Evolutionary conservation across 257 asterid genomes (phyloP).

Genomic region (Plantago ovata): DNA sequence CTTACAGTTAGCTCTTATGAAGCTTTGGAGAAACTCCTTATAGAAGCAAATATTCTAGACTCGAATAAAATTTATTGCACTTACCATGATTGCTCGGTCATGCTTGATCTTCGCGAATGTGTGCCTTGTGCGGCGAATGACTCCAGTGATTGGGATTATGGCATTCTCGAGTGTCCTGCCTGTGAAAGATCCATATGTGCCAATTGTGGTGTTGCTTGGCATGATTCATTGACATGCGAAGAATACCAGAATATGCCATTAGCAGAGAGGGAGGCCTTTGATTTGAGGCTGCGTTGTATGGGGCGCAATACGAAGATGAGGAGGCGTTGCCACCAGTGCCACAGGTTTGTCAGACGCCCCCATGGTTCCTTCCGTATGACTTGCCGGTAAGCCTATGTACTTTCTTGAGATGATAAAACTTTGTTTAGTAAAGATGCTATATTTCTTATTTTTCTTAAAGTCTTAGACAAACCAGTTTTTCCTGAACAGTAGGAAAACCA

Average conservation of each 20-base stretch:
- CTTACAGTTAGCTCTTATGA: conserved; percentile 70
- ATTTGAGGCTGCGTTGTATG: conserved; percentile 41
- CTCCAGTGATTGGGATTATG: conserved; percentile 46
- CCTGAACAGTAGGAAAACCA: too few species aligned
- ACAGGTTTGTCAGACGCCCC: conserved; percentile 59
- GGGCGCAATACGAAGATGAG: conserved; percentile 49
- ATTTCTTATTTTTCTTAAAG: too few species aligned
- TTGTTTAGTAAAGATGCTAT: not conserved
- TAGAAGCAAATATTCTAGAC: conserved; percentile 38
- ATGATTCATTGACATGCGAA: conserved; percentile 74
- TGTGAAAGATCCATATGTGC: conserved; percentile 70
- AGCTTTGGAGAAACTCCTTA: conserved; percentile 56
- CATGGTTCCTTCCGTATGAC: conserved; percentile 80
- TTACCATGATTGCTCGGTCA: conserved; percentile 61
- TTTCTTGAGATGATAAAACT: not conserved
- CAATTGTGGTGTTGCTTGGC: conserved; percentile 88
- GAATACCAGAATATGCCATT: conserved; percentile 56
- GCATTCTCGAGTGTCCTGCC: conserved; percentile 70
- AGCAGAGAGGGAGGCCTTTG: conserved; percentile 67
- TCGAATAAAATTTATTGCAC: conserved; percentile 59
- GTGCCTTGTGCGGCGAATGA: conserved; percentile 51
- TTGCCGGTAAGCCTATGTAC: conserved; percentile 54
- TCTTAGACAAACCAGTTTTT: too few species aligned
- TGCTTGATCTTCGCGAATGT: conserved; percentile 69
- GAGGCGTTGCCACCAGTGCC: conserved; percentile 73